These are phyloP conservation scores for Platanus orientalis DNA, from an alignment of 164 flowering plant species.

Conservation along the genomic window DNA sequence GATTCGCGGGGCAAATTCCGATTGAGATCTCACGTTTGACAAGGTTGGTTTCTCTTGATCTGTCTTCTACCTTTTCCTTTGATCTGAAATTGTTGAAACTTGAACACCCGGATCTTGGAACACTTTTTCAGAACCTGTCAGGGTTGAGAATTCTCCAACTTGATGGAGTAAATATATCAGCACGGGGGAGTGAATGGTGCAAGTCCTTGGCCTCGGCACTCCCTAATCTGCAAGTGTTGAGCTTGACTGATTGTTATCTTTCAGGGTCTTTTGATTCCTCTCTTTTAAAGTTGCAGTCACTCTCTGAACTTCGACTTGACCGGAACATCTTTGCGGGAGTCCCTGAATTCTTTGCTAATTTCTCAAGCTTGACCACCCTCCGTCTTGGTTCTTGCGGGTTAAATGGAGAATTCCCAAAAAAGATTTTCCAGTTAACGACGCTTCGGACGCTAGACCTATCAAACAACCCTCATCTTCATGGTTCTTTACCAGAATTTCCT, in stretches of 20 bases:
- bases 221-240: conserved; percentile 29
- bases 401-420: conserved; percentile 25
- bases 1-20: too few species aligned
- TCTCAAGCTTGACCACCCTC: conserved; percentile 20
- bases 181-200: conserved; percentile 33
- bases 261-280: conserved; percentile 31
- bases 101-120: conserved; percentile 25
- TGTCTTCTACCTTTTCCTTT: conserved; percentile 17
- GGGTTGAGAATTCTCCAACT: conserved; percentile 19
- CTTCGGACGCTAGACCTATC: conserved; percentile 29
- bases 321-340: conserved; percentile 19
- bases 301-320: conserved; percentile 12
- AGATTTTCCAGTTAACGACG: too few species aligned
- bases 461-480: conserved; percentile 16
- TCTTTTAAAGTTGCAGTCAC: conserved; percentile 18
- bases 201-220: conserved; percentile 31
- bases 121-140: conserved; percentile 25
- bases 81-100: conserved; percentile 10
- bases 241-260: conserved; percentile 26
- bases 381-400: conserved; percentile 13
- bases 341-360: conserved; percentile 21
- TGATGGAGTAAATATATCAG: too few species aligned
- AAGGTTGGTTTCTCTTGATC: conserved; percentile 30
- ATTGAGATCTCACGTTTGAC: too few species aligned
- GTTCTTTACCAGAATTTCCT: conserved; percentile 25